Conservation (phyloP, 352 stramenopile genomes). For the Plasmopara halstedii region DNA sequence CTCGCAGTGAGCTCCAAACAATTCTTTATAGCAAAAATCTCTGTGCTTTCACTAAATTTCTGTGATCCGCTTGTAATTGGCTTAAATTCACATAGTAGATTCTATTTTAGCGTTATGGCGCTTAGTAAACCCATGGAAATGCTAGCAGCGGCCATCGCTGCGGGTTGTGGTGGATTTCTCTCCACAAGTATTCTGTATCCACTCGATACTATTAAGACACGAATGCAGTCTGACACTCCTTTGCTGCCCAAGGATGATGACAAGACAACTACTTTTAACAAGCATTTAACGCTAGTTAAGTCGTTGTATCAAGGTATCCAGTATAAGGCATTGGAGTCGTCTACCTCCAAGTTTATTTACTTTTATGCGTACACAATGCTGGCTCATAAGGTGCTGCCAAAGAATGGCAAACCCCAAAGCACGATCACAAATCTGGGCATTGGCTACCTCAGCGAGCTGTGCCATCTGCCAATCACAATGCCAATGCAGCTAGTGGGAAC, state of each 20-base stretch:
- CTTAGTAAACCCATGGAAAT: conserved; percentile 82
- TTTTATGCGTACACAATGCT: conserved; percentile 87
- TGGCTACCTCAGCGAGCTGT: conserved; percentile 78
- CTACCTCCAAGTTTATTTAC: conserved; percentile 85
- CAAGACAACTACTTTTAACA: conserved; percentile 20
- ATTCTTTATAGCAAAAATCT: too few relatives aligned
- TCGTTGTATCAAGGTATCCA: conserved; percentile 77
- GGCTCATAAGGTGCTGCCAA: conserved; percentile 46
- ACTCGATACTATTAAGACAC: conserved; percentile 85
- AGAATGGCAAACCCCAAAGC: conserved; percentile 51
- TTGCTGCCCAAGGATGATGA: conserved; percentile 39
- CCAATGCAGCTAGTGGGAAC: conserved; percentile 87
- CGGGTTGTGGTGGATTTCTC: conserved; percentile 68
- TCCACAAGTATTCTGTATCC: conserved; percentile 76
- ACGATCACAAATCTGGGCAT: conserved; percentile 67
- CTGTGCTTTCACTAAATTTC: too few relatives aligned
- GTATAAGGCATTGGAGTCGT: conserved; percentile 80
- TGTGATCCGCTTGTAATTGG: too few relatives aligned
- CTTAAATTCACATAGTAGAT: too few relatives aligned
- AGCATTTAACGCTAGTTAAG: conserved; percentile 35
- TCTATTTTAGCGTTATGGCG: conserved; percentile 28
- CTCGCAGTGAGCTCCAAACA: too few relatives aligned
- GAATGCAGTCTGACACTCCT: conserved; percentile 71
- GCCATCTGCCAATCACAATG: conserved; percentile 73
- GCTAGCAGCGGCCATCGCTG: conserved; percentile 66